Conservation (phyloP, 2,329 filamentous ascomycete species). For the Diplodia seriata region DNA sequence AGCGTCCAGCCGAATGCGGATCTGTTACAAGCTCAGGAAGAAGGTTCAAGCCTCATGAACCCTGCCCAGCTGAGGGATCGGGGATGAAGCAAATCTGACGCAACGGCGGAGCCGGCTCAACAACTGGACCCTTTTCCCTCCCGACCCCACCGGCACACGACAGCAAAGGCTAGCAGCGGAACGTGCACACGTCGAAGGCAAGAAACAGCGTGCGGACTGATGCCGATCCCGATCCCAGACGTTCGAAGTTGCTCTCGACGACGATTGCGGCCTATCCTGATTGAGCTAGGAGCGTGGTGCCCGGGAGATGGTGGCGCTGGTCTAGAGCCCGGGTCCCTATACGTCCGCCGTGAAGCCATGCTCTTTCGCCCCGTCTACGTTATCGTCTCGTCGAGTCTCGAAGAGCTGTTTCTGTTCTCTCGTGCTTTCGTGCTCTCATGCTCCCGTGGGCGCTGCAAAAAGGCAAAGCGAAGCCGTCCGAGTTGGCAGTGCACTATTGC, state of each 20-base stretch:
- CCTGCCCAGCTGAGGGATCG: neutral
- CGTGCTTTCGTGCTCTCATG: too few relatives aligned
- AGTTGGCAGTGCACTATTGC: neutral
- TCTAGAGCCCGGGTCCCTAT: constrained; percentile 13
- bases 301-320: constrained; percentile 6
- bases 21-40: fast-evolving
- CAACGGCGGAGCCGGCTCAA: neutral
- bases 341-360: neutral
- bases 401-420: neutral
- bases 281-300: constrained; percentile 4
- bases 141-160: neutral
- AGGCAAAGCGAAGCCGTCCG: neutral
- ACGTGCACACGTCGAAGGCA: neutral
- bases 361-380: neutral
- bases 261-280: constrained; percentile 10
- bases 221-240: constrained; percentile 20
- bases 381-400: neutral
- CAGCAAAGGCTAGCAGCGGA: neutral
- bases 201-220: neutral
- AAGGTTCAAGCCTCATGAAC: neutral
- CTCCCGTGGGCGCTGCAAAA: neutral
- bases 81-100: neutral
- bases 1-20: too few relatives aligned
- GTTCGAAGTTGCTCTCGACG: constrained; percentile 14
- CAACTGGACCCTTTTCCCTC: neutral